Conservation (phyloP, 2,329 filamentous ascomycete genomes). For the Didymella pomorum region DNA sequence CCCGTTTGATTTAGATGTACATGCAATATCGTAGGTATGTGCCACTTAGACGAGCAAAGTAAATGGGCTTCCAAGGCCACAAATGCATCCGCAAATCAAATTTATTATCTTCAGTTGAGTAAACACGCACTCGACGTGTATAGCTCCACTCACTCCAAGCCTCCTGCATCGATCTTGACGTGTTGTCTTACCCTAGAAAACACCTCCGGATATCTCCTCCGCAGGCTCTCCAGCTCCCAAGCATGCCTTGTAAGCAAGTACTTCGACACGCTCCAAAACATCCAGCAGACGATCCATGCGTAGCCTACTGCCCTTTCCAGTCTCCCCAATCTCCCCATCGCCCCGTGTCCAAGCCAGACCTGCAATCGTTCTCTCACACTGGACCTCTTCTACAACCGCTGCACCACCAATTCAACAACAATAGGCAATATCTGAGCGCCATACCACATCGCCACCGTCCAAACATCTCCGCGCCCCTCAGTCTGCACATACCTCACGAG, state of each 20-base stretch:
- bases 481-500: conserved; percentile 22
- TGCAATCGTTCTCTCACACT: conserved; percentile 3
- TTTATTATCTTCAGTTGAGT: too few relatives aligned
- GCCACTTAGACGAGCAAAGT: too few relatives aligned
- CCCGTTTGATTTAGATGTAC: too few relatives aligned
- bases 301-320: conserved; percentile 26
- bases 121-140: neutral
- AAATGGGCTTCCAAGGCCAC: too few relatives aligned
- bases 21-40: too few relatives aligned
- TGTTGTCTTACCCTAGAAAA: neutral
- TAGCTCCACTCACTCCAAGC: neutral
- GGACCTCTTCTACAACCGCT: conserved; percentile 14
- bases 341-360: neutral
- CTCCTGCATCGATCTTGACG: neutral
- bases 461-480: conserved; percentile 17
- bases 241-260: conserved; percentile 18
- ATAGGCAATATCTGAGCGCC: conserved; percentile 30
- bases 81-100: too few relatives aligned
- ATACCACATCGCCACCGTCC: conserved; percentile 28
- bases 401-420: conserved; percentile 21
- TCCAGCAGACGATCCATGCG: conserved; percentile 28
- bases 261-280: conserved; percentile 30
- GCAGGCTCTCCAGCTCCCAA: conserved; percentile 25
- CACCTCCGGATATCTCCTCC: neutral
- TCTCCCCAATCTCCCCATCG: neutral